Evolutionary conservation across 1,139 yeast species (phyloP).

Genomic region (Scheffersomyces titani): DNA sequence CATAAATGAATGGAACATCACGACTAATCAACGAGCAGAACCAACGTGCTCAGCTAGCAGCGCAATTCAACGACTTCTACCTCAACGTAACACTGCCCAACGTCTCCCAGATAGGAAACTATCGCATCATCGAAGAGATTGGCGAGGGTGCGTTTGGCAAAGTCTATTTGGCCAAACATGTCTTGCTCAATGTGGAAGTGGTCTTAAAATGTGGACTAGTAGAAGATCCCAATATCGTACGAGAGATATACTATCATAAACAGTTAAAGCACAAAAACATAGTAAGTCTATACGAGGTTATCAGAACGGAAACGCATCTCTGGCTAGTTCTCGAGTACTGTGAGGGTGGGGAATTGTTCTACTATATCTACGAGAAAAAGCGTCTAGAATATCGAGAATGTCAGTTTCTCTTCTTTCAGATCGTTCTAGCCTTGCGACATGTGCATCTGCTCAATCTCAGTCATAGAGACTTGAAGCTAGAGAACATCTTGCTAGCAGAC

Average conservation of each 20-base stretch:
- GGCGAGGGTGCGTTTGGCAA: constrained; percentile 95
- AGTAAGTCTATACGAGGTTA: constrained; percentile 81
- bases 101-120: constrained; percentile 72
- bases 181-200: constrained; percentile 69
- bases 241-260: constrained; percentile 88
- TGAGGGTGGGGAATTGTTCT: constrained; percentile 84
- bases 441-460: constrained; percentile 82
- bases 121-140: constrained; percentile 65
- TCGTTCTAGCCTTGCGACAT: constrained; percentile 79
- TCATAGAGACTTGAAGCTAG: constrained; percentile 88
- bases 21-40: constrained; percentile 29
- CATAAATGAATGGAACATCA: constrained; percentile 18
- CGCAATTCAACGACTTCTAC: constrained; percentile 65
- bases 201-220: constrained; percentile 86
- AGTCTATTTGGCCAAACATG: constrained; percentile 81
- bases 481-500: constrained; percentile 78
- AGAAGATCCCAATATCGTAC: constrained; percentile 82
- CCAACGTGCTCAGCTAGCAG: constrained; percentile 51
- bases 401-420: constrained; percentile 68
- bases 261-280: constrained; percentile 84
- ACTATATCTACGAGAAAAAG: constrained; percentile 60
- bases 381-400: constrained; percentile 58
- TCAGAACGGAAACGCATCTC: constrained; percentile 74
- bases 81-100: constrained; percentile 53
- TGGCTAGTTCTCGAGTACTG: constrained; percentile 93